Evolutionary conservation across 2,329 filamentous ascomycete species (phyloP).

Genomic region (Verticillium isaacii): DNA sequence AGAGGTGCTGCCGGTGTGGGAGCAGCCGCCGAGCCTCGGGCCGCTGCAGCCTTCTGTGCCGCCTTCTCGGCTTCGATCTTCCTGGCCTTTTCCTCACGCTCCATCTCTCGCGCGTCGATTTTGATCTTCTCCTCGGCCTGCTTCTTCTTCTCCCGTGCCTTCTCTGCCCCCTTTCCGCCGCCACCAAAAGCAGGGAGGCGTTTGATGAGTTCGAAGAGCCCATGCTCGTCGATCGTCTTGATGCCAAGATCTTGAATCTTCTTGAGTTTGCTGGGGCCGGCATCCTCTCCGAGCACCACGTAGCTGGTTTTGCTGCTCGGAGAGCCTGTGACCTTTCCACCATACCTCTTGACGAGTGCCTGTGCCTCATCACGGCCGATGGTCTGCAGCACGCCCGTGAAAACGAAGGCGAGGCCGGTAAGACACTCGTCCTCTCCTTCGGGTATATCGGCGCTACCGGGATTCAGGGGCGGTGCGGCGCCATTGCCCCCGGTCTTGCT

Average conservation of each 20-base stretch:
- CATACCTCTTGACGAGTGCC: slow-evolving; percentile 84
- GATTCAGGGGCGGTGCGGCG: slow-evolving; percentile 55
- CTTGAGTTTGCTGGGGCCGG: slow-evolving; percentile 85
- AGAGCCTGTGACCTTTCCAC: slow-evolving; percentile 79
- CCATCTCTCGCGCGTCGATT: slow-evolving; percentile 78
- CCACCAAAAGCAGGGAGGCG: slow-evolving; percentile 81
- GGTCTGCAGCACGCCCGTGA: slow-evolving; percentile 80
- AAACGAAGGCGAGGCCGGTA: slow-evolving; percentile 86
- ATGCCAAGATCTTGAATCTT: slow-evolving; percentile 77
- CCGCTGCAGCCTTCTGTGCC: slow-evolving; percentile 44
- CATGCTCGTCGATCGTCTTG: slow-evolving; percentile 92
- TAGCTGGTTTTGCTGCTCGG: slow-evolving; percentile 94
- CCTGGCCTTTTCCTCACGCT: slow-evolving; percentile 66
- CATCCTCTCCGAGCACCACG: slow-evolving; percentile 85
- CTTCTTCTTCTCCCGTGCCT: slow-evolving; percentile 77
- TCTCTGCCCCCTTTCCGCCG: slow-evolving; percentile 80
- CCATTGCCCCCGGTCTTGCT: slow-evolving; percentile 54
- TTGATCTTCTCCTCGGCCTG: slow-evolving; percentile 80
- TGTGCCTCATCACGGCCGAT: slow-evolving; percentile 83
- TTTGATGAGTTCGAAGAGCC: slow-evolving; percentile 80
- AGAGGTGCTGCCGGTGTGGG: slow-evolving; percentile 30
- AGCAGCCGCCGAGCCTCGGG: slow-evolving; percentile 33
- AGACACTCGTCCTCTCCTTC: slow-evolving; percentile 85
- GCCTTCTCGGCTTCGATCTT: slow-evolving; percentile 48
- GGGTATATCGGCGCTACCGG: slow-evolving; percentile 67